Base-by-base conservation (phyloP, 495 filamentous ascomycete genomes). In the Pyronema omphalodes region DNA sequence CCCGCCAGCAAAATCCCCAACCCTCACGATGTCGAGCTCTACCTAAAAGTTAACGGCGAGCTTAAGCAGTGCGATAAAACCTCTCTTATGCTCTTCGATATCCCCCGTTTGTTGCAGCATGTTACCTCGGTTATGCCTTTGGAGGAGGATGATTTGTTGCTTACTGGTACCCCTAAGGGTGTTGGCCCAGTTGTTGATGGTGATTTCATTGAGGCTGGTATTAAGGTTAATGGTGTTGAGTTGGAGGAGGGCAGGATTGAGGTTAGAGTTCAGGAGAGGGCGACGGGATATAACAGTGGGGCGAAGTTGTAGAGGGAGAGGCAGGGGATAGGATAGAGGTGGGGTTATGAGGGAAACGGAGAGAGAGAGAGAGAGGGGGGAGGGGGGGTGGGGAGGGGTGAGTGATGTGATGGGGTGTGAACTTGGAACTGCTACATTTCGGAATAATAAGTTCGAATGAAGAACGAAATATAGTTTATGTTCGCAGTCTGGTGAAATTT, bases 81-180 rank as follows among this genome's bases (percentile, higher is more conserved):
- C 7, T 76, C 77, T 58, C 69, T 96, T 61, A 96, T 98, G 88
- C 76, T 98, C 29, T 93, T 93, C 73, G 71, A 73, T 18, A 87
- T 98, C 58, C 87, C 89, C n/a, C 67, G 82, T 56, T 76, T 89
- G 50, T 68, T 98, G 66, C 82, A 81, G 57, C 86, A 95, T 71
- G 93, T 96, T 61, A 86, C 84, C 45, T 78, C 79, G 59, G 85
- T 95, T n/a, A 93, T 94, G 83, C 87, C 85, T 3, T 72, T 98
- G 57, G 83, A 93, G 71, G 74, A 82, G 65, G 91, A 88, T 41
- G 91, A 98, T 70, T 76, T 96, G 65, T 77, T 98, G 37, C 69
- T 98, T 58, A 96, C 91, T 29, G 91, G 91, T 40, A 98, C 91
- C 46, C 91, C 91, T 40, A 96, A 96, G 75, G 91, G 91, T 8